Evolutionary conservation across 2,329 filamentous ascomycete genomes (phyloP).

Genomic region (Penicillium sp.): DNA sequence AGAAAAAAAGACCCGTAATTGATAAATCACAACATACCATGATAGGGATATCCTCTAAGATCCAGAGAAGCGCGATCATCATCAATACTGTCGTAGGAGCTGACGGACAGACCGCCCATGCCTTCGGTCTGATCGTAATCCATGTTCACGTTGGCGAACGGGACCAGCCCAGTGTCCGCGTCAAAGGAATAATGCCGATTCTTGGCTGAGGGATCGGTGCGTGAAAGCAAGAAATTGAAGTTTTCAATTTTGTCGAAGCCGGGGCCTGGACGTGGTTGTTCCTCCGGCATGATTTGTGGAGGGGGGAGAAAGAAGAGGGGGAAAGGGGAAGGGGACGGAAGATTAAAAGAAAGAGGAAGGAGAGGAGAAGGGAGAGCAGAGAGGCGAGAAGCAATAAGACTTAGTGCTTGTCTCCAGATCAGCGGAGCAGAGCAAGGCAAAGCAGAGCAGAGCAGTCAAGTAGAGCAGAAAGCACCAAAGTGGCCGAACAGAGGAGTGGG

Average conservation of each 20-base stretch:
- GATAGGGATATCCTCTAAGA: conserved; percentile 44
- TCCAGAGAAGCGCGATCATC: conserved; percentile 43
- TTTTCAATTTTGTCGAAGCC: conserved; percentile 41
- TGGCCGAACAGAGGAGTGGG: background rate
- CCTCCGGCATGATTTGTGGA: conserved; percentile 37
- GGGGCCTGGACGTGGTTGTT: conserved; percentile 33
- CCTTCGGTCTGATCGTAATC: conserved; percentile 48
- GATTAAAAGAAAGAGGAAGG: background rate
- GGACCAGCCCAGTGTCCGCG: conserved; percentile 38
- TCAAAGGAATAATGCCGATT: conserved; percentile 45
- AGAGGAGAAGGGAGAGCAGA: background rate
- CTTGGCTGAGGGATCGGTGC: conserved; percentile 37
- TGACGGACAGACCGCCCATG: conserved; percentile 46
- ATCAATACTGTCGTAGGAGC: conserved; percentile 47
- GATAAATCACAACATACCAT: conserved; percentile 38
- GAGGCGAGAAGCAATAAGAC: background rate
- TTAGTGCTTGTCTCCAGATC: conserved; percentile 3
- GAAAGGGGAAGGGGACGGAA: conserved; percentile 9
- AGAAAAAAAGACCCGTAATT: conserved; percentile 10
- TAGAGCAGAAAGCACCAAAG: background rate
- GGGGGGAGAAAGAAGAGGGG: conserved; percentile 13
- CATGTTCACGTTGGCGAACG: conserved; percentile 39
- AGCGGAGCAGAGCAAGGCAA: conserved; percentile 3
- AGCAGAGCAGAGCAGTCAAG: background rate
- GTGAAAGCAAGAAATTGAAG: conserved; percentile 42